Conservation (phyloP, 345 rosid species). For the Gossypium mustelinum region DNA sequence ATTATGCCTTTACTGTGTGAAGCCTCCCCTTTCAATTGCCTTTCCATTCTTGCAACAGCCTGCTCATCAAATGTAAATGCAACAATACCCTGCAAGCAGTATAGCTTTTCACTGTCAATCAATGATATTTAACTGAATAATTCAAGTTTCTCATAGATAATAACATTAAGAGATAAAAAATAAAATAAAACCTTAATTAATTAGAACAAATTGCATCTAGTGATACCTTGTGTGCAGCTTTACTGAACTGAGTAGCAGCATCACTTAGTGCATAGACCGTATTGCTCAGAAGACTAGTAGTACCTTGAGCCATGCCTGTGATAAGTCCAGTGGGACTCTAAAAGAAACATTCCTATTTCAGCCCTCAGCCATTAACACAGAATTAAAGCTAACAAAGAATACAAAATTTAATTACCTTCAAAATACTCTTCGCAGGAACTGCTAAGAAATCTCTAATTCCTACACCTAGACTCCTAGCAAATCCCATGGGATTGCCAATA, state of each 20-base stretch:
- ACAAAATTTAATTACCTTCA: conserved; percentile 48
- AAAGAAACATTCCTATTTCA: conserved; percentile 16
- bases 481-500: conserved; percentile 96
- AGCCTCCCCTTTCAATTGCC: conserved; percentile 59
- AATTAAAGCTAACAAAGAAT: background rate
- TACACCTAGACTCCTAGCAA: conserved; percentile 82
- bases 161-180: background rate
- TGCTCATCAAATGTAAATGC: conserved; percentile 93
- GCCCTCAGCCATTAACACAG: conserved; percentile 2
- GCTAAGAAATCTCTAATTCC: conserved; percentile 89
- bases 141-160: background rate
- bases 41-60: conserved; percentile 74
- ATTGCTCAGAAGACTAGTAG: conserved; percentile 82
- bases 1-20: conserved; percentile 88
- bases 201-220: conserved; percentile 5
- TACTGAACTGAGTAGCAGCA: conserved; percentile 94
- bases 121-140: background rate
- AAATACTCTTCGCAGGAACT: conserved; percentile 71
- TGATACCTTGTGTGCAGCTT: conserved; percentile 94
- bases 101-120: conserved; percentile 15
- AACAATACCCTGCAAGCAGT: conserved; percentile 68
- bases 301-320: conserved; percentile 89
- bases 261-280: conserved; percentile 92
- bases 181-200: background rate
- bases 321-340: conserved; percentile 90